Percentiles rank a stretch among this genome's conserved stretches.
Evolutionary conservation across 768 basidiomycete species (phyloP).

Genomic region (Panellus pusillus): DNA sequence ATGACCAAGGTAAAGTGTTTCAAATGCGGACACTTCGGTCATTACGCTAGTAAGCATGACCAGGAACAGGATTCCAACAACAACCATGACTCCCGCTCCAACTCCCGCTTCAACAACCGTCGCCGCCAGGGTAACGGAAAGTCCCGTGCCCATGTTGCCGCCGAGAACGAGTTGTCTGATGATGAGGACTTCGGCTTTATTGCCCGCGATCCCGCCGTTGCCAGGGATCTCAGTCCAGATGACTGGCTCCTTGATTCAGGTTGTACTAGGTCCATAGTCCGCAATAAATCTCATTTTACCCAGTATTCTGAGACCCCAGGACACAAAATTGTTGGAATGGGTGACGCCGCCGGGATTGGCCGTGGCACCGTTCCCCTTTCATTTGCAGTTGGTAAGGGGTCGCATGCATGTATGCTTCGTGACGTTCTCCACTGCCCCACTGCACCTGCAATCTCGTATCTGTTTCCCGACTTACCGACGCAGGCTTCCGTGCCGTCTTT

Average conservation of each 20-base stretch:
- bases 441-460: constrained; percentile 10
- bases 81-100: too few species aligned
- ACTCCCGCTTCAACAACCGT: constrained; percentile 1
- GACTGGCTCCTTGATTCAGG: constrained; percentile 21
- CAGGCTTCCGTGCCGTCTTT: neutral
- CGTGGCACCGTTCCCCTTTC: constrained; percentile 10
- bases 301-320: constrained; percentile 17
- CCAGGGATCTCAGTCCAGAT: constrained; percentile 3
- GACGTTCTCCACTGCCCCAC: constrained; percentile 13
- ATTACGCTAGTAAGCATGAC: constrained; percentile 11
- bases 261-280: constrained; percentile 16
- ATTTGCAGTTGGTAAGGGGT: neutral
- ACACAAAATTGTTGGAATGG: constrained; percentile 11
- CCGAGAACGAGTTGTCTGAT: too few species aligned
- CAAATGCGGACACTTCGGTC: constrained; percentile 4
- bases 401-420: neutral
- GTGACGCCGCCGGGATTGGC: constrained; percentile 8
- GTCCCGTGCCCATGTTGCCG: constrained; percentile 7
- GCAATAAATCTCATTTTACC: constrained; percentile 16
- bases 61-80: too few species aligned
- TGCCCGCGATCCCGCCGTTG: neutral
- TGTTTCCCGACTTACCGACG: constrained; percentile 2
- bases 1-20: constrained; percentile 9
- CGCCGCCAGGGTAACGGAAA: neutral
- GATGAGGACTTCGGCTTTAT: constrained; percentile 15